These are phyloP conservation scores for Neopestalotiopsis sp. DNA, from an alignment of 2,329 filamentous ascomycete species.

Conservation along the genomic window DNA sequence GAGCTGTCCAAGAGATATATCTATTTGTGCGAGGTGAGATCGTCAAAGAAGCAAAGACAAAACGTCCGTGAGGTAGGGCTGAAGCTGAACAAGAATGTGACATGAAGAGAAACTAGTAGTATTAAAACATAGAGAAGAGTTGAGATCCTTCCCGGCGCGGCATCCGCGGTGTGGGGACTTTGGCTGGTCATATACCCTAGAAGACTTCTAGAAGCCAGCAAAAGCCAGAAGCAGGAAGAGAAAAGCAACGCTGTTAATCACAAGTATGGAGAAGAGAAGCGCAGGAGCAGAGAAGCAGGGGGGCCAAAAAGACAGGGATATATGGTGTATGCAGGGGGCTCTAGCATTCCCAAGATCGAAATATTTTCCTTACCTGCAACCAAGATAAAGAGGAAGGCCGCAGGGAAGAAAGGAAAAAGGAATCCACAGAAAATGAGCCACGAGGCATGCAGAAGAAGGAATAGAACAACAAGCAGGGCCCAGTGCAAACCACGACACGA, in stretches of 20 bases:
- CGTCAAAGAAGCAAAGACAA: background rate
- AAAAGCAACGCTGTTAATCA: slow-evolving; percentile 11
- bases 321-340: background rate
- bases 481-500: background rate
- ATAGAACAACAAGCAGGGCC: background rate
- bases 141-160: background rate
- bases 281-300: background rate
- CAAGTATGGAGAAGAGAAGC: background rate
- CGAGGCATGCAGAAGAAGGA: background rate
- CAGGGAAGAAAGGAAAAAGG: background rate
- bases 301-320: too few relatives aligned
- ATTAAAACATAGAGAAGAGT: background rate
- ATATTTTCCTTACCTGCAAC: background rate
- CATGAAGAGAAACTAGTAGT: background rate
- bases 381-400: slow-evolving; percentile 6
- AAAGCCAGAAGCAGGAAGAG: background rate
- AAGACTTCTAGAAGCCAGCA: slow-evolving; percentile 8
- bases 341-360: background rate
- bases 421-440: slow-evolving; percentile 2
- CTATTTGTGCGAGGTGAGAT: background rate
- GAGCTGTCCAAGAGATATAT: background rate
- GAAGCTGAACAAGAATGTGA: background rate
- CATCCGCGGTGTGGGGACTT: slow-evolving; percentile 5
- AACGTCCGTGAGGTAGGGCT: background rate
- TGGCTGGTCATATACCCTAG: background rate